phyloP scores from a whole-genome alignment of 371 early-diverging fungal genomes.

The Mucor piriformis region DNA sequence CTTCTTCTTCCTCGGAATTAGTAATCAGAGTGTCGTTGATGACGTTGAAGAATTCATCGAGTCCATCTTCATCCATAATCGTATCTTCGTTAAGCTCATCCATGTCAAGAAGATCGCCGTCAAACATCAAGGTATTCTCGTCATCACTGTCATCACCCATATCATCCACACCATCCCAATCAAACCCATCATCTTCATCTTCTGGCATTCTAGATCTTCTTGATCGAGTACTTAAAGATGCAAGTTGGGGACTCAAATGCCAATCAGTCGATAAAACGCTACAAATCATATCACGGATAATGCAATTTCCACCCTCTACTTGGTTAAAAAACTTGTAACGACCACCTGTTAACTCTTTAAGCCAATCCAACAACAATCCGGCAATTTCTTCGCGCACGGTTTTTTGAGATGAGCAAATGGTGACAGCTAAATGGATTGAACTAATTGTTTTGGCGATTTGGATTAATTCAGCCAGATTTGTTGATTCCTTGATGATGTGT shows the following conservation, averaged over 20 bases:
- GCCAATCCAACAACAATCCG: constrained; percentile 76
- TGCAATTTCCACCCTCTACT: constrained; percentile 44
- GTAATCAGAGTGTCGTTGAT: neutral
- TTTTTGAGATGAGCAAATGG: constrained; percentile 81
- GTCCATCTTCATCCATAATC: constrained; percentile 22
- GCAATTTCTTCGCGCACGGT: constrained; percentile 83
- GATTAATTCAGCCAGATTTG: constrained; percentile 63
- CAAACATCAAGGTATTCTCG: constrained; percentile 15
- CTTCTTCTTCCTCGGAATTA: neutral
- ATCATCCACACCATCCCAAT: constrained; percentile 13
- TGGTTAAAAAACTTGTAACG: constrained; percentile 58
- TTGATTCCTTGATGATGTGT: constrained; percentile 70
- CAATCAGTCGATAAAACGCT: constrained; percentile 71
- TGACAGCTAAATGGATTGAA: constrained; percentile 77
- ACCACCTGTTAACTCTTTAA: constrained; percentile 71
- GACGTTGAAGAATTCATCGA: constrained; percentile 11
- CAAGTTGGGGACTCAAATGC: constrained; percentile 44
- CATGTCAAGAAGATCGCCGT: neutral
- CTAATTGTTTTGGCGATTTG: constrained; percentile 66
- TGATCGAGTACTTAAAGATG: constrained; percentile 37
- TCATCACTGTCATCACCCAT: constrained; percentile 17
- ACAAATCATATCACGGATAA: constrained; percentile 69
- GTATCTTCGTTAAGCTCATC: constrained; percentile 24
- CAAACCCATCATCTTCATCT: constrained; percentile 25
- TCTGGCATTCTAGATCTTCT: constrained; percentile 38